phyloP scores from a whole-genome alignment of 1,284 basidiomycete species.

The Leucoagaricus sp. region DNA sequence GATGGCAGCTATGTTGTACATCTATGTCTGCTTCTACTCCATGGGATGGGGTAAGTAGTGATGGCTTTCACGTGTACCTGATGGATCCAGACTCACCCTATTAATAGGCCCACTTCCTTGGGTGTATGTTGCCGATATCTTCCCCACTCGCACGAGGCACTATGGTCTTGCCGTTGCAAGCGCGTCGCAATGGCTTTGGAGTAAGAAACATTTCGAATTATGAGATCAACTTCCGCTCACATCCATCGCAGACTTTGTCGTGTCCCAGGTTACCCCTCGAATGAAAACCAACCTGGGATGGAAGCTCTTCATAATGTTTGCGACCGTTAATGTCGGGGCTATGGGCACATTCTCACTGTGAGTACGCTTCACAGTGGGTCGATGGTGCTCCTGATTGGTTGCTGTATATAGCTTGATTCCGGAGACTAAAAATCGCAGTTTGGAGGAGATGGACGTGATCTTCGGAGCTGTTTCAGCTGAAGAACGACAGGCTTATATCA shows the following conservation, averaged over 20 bases:
- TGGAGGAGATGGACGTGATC: conserved; percentile 83
- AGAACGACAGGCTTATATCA: conserved; percentile 57
- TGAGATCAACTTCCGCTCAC: not conserved
- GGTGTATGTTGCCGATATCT: conserved; percentile 82
- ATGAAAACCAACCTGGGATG: conserved; percentile 62
- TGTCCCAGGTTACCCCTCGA: conserved; percentile 71
- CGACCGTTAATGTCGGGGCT: conserved; percentile 56
- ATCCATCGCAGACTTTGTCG: conserved; percentile 60
- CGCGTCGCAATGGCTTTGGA: conserved; percentile 80
- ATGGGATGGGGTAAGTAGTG: conserved; percentile 56
- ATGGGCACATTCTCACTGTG: conserved; percentile 50
- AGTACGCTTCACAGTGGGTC: conserved; percentile 20
- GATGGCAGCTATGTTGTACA: conserved; percentile 77
- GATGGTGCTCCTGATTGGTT: not conserved
- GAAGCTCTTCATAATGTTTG: conserved; percentile 74
- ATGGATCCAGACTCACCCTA: not conserved
- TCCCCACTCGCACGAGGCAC: conserved; percentile 79
- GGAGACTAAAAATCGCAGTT: conserved; percentile 73
- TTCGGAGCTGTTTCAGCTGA: conserved; percentile 69
- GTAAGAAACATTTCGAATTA: conserved; percentile 46
- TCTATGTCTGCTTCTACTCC: conserved; percentile 76
- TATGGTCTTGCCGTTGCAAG: conserved; percentile 75
- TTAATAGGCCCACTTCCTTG: conserved; percentile 52
- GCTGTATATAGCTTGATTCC: conserved; percentile 51
- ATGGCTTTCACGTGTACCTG: not conserved